Evolutionary conservation across 2,329 filamentous ascomycete genomes (phyloP).

Genomic region (Beauveria sp.): DNA sequence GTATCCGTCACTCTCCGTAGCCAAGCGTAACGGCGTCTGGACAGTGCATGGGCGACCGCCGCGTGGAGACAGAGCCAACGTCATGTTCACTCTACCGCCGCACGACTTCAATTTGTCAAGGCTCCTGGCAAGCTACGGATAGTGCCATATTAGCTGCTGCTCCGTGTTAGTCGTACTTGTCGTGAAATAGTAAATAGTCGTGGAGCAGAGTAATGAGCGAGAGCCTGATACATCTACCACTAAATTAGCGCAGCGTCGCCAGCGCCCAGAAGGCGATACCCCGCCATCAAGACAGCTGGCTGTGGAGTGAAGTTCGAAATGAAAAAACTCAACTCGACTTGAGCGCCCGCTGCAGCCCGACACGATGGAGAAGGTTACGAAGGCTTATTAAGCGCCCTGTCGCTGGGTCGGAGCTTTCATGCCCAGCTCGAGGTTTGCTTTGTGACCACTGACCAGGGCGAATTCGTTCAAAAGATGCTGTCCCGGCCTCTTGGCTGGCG

Average conservation of each 20-base stretch:
- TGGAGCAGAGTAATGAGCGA: neutral
- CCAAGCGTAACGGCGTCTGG: neutral
- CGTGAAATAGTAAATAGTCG: neutral
- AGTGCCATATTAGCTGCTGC: neutral
- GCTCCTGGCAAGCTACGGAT: neutral
- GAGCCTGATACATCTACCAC: neutral
- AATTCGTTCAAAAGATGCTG: neutral
- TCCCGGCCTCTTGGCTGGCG: neutral
- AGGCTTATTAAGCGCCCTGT: conserved; percentile 2
- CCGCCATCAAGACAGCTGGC: neutral
- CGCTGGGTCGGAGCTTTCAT: neutral
- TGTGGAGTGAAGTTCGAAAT: neutral
- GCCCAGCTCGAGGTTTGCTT: neutral
- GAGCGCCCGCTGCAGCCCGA: neutral
- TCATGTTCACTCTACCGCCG: neutral
- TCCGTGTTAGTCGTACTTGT: neutral
- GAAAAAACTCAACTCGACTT: neutral
- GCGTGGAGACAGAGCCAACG: neutral
- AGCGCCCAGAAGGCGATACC: neutral
- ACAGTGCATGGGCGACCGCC: neutral
- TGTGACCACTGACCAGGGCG: neutral
- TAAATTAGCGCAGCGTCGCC: neutral
- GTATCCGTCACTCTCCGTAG: neutral
- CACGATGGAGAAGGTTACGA: neutral
- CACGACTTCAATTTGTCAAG: neutral